phyloP scores from a whole-genome alignment of 352 stramenopile genomes.

The Pythium phragmitis region DNA sequence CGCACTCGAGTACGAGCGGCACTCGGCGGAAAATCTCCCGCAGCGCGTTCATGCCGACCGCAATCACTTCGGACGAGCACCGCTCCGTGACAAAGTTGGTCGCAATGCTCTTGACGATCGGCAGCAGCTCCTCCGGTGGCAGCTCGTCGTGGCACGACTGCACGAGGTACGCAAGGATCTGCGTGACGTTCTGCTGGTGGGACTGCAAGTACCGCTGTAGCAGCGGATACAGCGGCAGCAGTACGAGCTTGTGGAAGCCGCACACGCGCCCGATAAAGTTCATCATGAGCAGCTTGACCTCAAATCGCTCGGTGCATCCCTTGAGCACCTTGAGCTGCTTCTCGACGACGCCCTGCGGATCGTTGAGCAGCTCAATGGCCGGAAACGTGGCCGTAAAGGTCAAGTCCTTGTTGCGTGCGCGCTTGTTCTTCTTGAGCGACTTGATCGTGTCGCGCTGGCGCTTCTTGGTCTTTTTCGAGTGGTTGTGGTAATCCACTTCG shows the following conservation, averaged over 20 bases:
- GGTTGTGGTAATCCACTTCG: slow-evolving; percentile 91
- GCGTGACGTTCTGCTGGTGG: slow-evolving; percentile 90
- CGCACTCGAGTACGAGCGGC: slow-evolving; percentile 93
- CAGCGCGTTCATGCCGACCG: slow-evolving; percentile 97
- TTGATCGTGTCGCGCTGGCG: slow-evolving; percentile 81
- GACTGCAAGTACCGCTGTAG: slow-evolving; percentile 92
- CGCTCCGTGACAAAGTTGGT: slow-evolving; percentile 98
- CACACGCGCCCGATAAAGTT: slow-evolving; percentile 97
- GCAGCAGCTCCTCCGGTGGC: slow-evolving; percentile 95
- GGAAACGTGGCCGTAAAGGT: slow-evolving; percentile 90
- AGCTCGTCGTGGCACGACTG: slow-evolving; percentile 98
- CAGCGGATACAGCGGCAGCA: slow-evolving; percentile 96
- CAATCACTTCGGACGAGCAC: slow-evolving; percentile 95
- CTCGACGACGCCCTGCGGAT: slow-evolving; percentile 95
- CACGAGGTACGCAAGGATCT: slow-evolving; percentile 96
- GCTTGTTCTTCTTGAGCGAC: slow-evolving; percentile 91
- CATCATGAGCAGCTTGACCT: slow-evolving; percentile 97
- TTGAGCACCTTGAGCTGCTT: slow-evolving; percentile 92
- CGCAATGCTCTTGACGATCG: slow-evolving; percentile 96
- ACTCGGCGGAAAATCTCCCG: slow-evolving; percentile 94
- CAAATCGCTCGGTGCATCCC: slow-evolving; percentile 87
- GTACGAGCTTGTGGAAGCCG: slow-evolving; percentile 97
- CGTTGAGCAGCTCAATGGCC: slow-evolving; percentile 97
- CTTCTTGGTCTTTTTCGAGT: slow-evolving; percentile 97
- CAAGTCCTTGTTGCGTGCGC: slow-evolving; percentile 73